phyloP scores from a whole-genome alignment of 257 asterid species.

The Jaltomata sinuosa region DNA sequence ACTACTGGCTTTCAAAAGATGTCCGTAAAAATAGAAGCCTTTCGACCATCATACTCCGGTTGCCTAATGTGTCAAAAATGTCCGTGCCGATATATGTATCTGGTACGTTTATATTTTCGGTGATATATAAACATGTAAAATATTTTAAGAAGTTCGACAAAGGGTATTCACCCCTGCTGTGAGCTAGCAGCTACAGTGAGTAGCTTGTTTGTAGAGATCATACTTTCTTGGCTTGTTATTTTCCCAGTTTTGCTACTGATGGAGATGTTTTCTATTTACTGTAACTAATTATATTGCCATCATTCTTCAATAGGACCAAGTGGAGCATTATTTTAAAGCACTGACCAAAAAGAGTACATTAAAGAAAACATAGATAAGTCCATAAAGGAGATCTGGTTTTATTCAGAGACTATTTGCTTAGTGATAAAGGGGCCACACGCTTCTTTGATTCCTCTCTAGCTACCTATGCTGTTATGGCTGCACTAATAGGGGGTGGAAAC shows the following conservation, averaged over 20 bases:
- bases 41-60: too few relatives aligned
- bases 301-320: conserved; percentile 7
- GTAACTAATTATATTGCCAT: too few relatives aligned
- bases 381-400: neutral
- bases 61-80: neutral
- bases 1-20: too few relatives aligned
- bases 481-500: conserved; percentile 5
- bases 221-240: neutral
- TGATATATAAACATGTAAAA: neutral
- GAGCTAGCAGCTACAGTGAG: neutral
- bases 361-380: neutral
- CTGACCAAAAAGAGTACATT: conserved; percentile 5
- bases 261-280: neutral
- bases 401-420: neutral
- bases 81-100: neutral
- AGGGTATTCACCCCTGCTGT: neutral
- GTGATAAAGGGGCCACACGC: conserved; percentile 1
- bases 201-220: neutral
- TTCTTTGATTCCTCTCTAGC: conserved; percentile 11
- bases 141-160: neutral
- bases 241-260: neutral
- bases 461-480: neutral
- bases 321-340: conserved; percentile 6
- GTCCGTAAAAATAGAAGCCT: too few relatives aligned
- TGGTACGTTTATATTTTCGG: neutral